Percentiles rank a stretch among this genome's conserved stretches.
Conservation (phyloP, 2,329 filamentous ascomycete species). For the Penicillium capsulatum region DNA sequence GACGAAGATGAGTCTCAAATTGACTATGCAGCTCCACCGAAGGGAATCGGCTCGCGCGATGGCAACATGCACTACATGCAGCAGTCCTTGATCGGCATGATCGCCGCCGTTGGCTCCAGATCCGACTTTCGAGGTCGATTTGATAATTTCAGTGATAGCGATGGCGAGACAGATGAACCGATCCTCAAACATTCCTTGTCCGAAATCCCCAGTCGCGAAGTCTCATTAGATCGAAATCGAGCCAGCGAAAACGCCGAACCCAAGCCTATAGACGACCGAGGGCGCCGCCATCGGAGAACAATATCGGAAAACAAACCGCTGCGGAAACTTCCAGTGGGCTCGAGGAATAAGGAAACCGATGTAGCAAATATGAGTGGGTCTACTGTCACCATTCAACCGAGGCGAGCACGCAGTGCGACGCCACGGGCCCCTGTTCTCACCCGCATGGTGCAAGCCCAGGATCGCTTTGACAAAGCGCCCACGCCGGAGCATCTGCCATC, state of each 20-base stretch:
- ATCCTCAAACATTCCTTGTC: constrained; percentile 16
- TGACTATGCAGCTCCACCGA: constrained; percentile 56
- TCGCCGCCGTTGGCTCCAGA: constrained; percentile 78
- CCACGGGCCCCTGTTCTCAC: constrained; percentile 67
- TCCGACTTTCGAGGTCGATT: constrained; percentile 79
- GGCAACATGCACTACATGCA: constrained; percentile 67
- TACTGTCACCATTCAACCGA: constrained; percentile 17
- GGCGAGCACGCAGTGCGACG: constrained; percentile 33
- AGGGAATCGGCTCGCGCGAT: constrained; percentile 33
- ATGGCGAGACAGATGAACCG: constrained; percentile 48
- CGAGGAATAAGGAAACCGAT: constrained; percentile 26
- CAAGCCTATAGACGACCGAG: constrained; percentile 30
- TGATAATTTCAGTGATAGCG: constrained; percentile 78
- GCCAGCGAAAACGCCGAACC: constrained; percentile 2
- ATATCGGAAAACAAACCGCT: constrained; percentile 58
- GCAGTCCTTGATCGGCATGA: constrained; percentile 89
- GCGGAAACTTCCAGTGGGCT: constrained; percentile 59
- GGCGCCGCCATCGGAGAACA: constrained; percentile 53
- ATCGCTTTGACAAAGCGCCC: constrained; percentile 48
- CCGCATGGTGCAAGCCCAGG: constrained; percentile 69
- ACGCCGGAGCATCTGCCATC: constrained; percentile 18
- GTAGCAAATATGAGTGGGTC: constrained; percentile 19
- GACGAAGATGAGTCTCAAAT: constrained; percentile 58
- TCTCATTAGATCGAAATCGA: constrained; percentile 3
- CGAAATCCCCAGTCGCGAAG: constrained; percentile 6